Percentiles rank a stretch among this genome's conserved stretches.
These are phyloP conservation scores for Tolypocladium paradoxum DNA, from an alignment of 2,329 filamentous ascomycete species.

Conservation along the genomic window DNA sequence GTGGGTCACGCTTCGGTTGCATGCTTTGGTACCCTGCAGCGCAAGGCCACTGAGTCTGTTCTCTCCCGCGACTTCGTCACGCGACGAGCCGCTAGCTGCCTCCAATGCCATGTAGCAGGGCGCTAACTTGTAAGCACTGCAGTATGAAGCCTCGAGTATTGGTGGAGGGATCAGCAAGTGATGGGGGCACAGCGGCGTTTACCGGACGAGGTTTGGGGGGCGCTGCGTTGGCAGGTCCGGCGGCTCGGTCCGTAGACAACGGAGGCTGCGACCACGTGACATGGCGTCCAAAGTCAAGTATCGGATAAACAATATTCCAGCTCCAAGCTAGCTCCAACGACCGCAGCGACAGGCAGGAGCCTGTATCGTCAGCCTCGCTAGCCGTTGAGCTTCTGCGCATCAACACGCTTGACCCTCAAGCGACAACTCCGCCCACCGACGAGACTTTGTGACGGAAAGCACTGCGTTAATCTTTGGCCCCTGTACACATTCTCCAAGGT, in stretches of 20 bases:
- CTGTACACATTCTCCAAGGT: neutral
- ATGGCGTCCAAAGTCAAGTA: no score
- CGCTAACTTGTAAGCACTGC: no score
- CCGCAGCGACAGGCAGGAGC: neutral
- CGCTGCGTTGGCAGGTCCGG: neutral
- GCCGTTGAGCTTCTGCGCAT: neutral
- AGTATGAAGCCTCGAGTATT: no score
- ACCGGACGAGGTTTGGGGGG: no score
- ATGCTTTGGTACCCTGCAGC: no score
- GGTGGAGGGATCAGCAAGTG: no score
- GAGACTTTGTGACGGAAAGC: neutral
- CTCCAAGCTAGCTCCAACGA: neutral
- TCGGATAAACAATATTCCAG: neutral
- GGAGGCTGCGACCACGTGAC: neutral
- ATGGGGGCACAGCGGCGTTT: no score
- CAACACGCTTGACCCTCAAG: neutral
- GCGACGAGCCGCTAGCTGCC: neutral
- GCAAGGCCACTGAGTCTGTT: no score
- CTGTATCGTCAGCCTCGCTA: conserved; percentile 8
- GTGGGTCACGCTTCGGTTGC: no score
- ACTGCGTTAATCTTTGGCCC: neutral
- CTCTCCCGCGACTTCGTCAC: neutral
- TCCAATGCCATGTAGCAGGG: neutral
- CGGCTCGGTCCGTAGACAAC: no score
- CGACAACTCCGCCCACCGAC: neutral